Evolutionary conservation across 2,329 filamentous ascomycete species (phyloP), one percentile per base, ranked within the genome.

Genomic region (Chaetomium sp.): DNA sequence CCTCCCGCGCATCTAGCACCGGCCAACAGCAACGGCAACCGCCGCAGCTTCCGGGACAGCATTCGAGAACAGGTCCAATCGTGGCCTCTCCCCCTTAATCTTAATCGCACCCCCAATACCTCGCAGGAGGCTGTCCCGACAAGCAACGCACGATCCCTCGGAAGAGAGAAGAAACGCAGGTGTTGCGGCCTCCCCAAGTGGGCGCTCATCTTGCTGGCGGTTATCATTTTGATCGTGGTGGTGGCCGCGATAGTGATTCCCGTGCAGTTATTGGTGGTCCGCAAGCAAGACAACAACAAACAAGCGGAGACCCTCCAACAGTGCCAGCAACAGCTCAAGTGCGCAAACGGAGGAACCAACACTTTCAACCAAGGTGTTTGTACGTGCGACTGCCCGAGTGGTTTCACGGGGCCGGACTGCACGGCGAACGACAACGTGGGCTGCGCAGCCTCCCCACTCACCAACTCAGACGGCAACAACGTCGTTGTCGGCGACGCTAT

Each of bases 171-270:
- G 33, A 70, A 76, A 10, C 82, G 87, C 41, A 82, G 82, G 54
- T 95, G 88, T 71, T 99, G 92, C 66, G 92, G 92, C 12, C 79
- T 97, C 64, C 88, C 90, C 2, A 68, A 87, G 12, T 95, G 89
- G 85, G 81, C 80, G 0, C 91, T 95, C 66, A 71, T 94, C 27
- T 67, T 90, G 0, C 67, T 82, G 9, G 53, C 81, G 12, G 70
- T 95, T 19, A 67, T 91, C 4, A 67, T 91, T 9, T 67, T 96
- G 41, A 74, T 88, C 55, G 76, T 95, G 33, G 77, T 96, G 52
- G 84, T 87, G 4, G 89, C 89, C 4, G 94, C 92, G 0, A 77
- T 97, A 43, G 78, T 96, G 37, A 80, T 97, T 11, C 94, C 94
- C 0, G 66, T 86, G 12, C 76, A 85, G 59, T 77, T 86, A 59